Base-by-base conservation (phyloP, 306 rosid species). In the apple (Malus domestica) region DNA sequence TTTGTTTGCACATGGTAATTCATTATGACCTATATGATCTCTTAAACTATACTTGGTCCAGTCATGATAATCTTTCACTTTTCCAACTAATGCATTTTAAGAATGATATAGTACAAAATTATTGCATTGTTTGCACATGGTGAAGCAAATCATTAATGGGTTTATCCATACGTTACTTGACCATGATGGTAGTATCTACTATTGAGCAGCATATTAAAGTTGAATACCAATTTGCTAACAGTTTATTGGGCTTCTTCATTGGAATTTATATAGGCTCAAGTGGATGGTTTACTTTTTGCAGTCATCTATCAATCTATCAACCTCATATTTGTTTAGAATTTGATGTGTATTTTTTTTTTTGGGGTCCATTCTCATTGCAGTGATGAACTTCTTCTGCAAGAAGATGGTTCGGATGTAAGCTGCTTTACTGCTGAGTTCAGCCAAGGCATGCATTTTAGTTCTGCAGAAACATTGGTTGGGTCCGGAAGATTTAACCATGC, bases 311-410 rank as follows among this genome's bases (percentile, higher is more conserved):
- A 44, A 42, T 23, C 33, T 22, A 44, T 44, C 22, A 44, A 9
- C 52, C 73, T 80, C 22, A 4, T 65, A 22, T n/a, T 29, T 33
- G n/a, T 51, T 35, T 55, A 9, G 10, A 57, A 38, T 61, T 19
- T 75, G 45, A 52, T 42, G 45, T 73, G 57, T 12, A 25, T 73
- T 27, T 29, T 44, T 6, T 8, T 68, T 27, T 44, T 18, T 40
- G 9, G 8, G 27, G 68, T 73, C 76, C 76, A 75, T 61, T 74
- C 84, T 80, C 71, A 71, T 78, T 88, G 71, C 87, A 96, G 99
- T 74, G 99, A 96, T 83, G 99, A 92, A 73, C 97, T 90, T 59
- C 98, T 96, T 73, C 90, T 96, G 82, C 98, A 92, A 89, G 99
- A 96, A 33, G 98, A 90, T 81, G 86, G 89, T 77, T 84, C 89